A percentile compares a stretch with the other conserved stretches of the same genome.
phyloP scores from a whole-genome alignment of 495 filamentous ascomycete species.

The Talaromyces thailandensis region DNA sequence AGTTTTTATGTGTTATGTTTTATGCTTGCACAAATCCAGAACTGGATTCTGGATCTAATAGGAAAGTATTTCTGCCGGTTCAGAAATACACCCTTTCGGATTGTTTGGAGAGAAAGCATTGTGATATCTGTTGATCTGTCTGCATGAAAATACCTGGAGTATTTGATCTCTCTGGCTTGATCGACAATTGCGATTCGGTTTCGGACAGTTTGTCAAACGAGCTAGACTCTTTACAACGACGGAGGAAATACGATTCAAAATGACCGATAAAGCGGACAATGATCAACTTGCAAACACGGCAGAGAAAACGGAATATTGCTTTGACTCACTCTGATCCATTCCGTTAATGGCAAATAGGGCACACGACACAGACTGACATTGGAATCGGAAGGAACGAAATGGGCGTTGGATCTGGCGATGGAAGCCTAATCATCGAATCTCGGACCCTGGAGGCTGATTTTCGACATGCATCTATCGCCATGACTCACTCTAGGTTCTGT shows the following conservation, averaged over 20 bases:
- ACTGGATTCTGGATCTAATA: not conserved
- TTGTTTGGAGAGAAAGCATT: not conserved
- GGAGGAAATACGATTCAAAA: not conserved
- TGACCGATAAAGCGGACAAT: not conserved
- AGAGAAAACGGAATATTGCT: not conserved
- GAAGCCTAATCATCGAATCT: not conserved
- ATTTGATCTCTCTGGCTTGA: not conserved
- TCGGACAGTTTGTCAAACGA: not conserved
- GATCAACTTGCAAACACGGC: not conserved
- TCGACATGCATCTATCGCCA: not conserved
- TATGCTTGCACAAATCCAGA: not conserved
- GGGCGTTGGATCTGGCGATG: not conserved
- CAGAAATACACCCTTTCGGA: not conserved
- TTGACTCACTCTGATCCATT: not conserved
- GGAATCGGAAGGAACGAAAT: not conserved
- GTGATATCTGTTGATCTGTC: not conserved
- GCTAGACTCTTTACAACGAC: not conserved
- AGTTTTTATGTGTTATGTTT: not conserved
- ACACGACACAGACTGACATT: not conserved
- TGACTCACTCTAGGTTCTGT: not conserved
- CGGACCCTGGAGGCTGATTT: not conserved
- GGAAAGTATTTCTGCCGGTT: not conserved
- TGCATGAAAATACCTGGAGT: not conserved
- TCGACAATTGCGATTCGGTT: not conserved
- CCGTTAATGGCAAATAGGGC: not conserved